A percentile compares a stretch with the other conserved stretches of the same genome.
phyloP scores from a whole-genome alignment of 2,329 filamentous ascomycete species.

The Botryotinia globosa region DNA sequence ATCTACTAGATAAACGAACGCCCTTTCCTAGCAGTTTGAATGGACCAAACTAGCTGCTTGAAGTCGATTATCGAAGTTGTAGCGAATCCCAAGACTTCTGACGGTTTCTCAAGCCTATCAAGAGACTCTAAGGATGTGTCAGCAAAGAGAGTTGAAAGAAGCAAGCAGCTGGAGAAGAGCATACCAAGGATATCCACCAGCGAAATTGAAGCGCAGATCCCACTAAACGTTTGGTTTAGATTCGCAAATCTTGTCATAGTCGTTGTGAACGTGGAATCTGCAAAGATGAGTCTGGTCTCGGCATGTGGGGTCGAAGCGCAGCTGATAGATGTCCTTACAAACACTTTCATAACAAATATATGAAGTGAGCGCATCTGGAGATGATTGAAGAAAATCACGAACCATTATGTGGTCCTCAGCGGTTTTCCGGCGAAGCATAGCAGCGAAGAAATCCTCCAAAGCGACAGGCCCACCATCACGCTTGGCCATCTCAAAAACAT shows the following conservation, averaged over 20 bases:
- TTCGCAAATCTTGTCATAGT: neutral
- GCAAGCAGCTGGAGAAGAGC: too few relatives aligned
- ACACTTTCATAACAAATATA: neutral
- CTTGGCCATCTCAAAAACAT: neutral
- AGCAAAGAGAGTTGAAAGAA: neutral
- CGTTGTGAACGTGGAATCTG: neutral
- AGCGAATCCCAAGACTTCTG: neutral
- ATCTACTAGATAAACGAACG: neutral
- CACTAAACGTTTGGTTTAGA: neutral
- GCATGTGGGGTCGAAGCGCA: neutral
- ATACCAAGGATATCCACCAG: neutral
- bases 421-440: neutral
- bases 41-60: neutral
- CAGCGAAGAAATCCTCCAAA: neutral
- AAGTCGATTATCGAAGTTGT: too few relatives aligned
- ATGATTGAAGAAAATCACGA: neutral
- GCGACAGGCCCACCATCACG: neutral
- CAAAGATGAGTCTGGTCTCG: neutral
- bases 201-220: too few relatives aligned
- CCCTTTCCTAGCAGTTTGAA: neutral
- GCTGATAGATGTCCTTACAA: neutral
- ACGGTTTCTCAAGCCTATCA: neutral
- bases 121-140: neutral
- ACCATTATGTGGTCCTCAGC: too few relatives aligned
- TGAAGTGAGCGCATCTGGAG: neutral